phyloP scores from a whole-genome alignment of 2,329 filamentous ascomycete species.

The Clonostachys solani region DNA sequence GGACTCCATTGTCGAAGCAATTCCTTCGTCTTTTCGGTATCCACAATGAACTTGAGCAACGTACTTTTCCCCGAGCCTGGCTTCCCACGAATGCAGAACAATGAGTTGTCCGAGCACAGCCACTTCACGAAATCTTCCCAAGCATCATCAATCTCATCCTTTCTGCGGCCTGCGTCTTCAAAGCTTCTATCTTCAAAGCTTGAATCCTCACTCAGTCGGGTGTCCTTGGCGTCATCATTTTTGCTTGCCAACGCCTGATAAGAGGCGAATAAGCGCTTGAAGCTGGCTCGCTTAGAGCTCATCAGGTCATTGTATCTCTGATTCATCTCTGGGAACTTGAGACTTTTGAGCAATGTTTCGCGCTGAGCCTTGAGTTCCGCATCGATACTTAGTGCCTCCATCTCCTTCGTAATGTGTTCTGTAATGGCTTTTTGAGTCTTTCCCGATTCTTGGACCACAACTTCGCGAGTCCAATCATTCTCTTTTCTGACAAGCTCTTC shows the following conservation, averaged over 20 bases:
- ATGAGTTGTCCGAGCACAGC: constrained; percentile 3
- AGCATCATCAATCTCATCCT: background rate
- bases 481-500: background rate
- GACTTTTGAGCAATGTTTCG: background rate
- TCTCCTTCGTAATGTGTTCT: background rate
- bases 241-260: background rate
- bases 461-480: background rate
- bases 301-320: background rate
- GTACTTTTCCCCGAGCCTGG: constrained; percentile 24
- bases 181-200: background rate
- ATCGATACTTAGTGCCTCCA: background rate
- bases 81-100: constrained; percentile 24
- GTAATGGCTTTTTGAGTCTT: background rate
- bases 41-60: constrained; percentile 19
- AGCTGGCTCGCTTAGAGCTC: background rate
- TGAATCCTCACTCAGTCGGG: background rate
- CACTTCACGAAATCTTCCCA: constrained; percentile 7
- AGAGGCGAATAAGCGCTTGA: background rate
- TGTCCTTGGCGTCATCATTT: too few species aligned
- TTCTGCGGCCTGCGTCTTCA: too few species aligned
- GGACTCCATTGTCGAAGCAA: background rate
- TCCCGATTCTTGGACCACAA: too few species aligned
- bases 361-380: background rate
- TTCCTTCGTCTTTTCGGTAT: constrained; percentile 1
- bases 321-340: background rate